Evolutionary conservation across 768 basidiomycete species (phyloP).

Genomic region (Scleroderma bovista): DNA sequence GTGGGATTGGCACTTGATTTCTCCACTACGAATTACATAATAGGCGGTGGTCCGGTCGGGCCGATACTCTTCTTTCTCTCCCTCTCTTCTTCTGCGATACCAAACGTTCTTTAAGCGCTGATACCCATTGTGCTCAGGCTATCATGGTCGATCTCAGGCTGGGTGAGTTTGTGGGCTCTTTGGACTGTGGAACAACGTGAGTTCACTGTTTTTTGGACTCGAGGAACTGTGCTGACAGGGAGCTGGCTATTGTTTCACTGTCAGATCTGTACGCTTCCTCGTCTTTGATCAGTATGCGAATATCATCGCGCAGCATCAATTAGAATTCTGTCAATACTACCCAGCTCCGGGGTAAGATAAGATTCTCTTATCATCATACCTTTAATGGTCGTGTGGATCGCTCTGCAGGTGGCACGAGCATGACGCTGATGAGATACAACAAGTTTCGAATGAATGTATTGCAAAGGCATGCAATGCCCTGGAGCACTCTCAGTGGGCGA

Average conservation of each 20-base stretch:
- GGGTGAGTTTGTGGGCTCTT: slow-evolving; percentile 83
- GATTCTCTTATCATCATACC: not conserved
- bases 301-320: slow-evolving; percentile 83
- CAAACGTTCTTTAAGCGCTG: not conserved
- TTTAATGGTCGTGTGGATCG: not conserved
- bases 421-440: slow-evolving; percentile 77
- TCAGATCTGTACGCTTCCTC: slow-evolving; percentile 86
- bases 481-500: slow-evolving; percentile 70
- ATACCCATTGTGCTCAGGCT: not conserved
- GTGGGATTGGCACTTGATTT: no score
- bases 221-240: not conserved
- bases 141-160: slow-evolving; percentile 41
- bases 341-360: slow-evolving; percentile 69
- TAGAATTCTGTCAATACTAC: slow-evolving; percentile 93
- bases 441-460: slow-evolving; percentile 71
- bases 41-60: not conserved
- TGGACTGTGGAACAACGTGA: slow-evolving; percentile 95
- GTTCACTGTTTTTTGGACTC: slow-evolving; percentile 26
- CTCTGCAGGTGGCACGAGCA: slow-evolving; percentile 87
- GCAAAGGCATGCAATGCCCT: slow-evolving; percentile 63
- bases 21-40: no score
- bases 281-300: slow-evolving; percentile 84
- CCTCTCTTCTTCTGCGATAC: not conserved
- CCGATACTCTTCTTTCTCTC: no score
- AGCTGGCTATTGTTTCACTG: not conserved